A percentile compares a stretch with the other conserved stretches of the same genome.
Evolutionary conservation across 169 alveolate genomes (phyloP).

Genomic region (Babesia ovata): DNA sequence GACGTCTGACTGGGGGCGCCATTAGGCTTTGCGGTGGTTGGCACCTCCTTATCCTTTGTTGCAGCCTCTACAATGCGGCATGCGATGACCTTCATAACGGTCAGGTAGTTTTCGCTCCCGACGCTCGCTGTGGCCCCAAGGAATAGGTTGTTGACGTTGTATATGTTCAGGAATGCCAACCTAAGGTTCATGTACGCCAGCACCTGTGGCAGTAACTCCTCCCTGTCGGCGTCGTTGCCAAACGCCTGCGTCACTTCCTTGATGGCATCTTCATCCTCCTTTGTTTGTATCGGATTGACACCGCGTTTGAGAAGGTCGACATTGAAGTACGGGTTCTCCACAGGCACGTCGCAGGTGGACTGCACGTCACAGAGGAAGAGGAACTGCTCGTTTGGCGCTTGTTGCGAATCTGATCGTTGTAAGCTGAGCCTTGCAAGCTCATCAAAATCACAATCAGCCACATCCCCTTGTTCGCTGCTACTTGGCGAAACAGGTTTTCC

Average conservation of each 20-base stretch:
- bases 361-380: conserved; percentile 63
- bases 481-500: conserved; percentile 7
- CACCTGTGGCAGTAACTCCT: conserved; percentile 66
- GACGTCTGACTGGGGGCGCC: neutral
- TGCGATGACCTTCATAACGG: conserved; percentile 34
- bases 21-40: neutral
- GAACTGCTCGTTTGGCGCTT: conserved; percentile 18
- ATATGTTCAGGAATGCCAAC: conserved; percentile 64
- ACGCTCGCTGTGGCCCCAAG: conserved; percentile 37
- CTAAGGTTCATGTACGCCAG: conserved; percentile 63
- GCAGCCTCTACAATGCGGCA: conserved; percentile 17
- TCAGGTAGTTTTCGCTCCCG: neutral
- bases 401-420: conserved; percentile 16
- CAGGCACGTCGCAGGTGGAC: conserved; percentile 23
- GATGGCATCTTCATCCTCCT: conserved; percentile 62
- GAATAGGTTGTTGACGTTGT: conserved; percentile 52
- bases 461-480: conserved; percentile 19
- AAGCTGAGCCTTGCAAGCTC: conserved; percentile 9
- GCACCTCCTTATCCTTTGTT: conserved; percentile 17
- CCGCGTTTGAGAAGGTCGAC: conserved; percentile 48
- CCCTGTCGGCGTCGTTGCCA: conserved; percentile 51
- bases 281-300: conserved; percentile 54
- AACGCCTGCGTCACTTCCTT: conserved; percentile 65
- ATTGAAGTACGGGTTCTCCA: conserved; percentile 55
- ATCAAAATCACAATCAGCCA: conserved; percentile 16